Conservation (phyloP, 2,329 filamentous ascomycete genomes). For the Cladosporium phlei region DNA sequence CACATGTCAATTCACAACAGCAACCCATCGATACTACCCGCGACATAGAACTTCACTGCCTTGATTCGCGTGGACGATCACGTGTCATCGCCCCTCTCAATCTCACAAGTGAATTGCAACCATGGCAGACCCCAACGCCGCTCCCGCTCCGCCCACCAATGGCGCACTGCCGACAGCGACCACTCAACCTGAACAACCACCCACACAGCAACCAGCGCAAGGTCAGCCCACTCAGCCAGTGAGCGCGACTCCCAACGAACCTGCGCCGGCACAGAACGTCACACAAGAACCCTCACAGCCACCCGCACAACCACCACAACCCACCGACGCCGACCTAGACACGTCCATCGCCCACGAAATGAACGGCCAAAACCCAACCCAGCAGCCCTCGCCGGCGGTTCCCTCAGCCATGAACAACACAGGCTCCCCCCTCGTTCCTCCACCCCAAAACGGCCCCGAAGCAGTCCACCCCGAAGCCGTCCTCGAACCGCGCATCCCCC, state of each 20-base stretch:
- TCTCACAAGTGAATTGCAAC: neutral
- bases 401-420: conserved; percentile 59
- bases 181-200: conserved; percentile 1
- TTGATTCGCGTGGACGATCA: neutral
- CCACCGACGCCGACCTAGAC: conserved; percentile 35
- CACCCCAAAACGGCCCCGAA: conserved; percentile 2
- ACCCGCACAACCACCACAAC: neutral
- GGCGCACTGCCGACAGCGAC: conserved; percentile 10
- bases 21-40: conserved; percentile 14
- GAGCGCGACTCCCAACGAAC: neutral
- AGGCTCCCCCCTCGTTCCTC: conserved; percentile 31
- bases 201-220: conserved; percentile 5
- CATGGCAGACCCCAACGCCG: conserved; percentile 7
- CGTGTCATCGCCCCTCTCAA: neutral
- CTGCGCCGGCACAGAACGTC: neutral
- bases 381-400: conserved; percentile 57
- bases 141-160: conserved; percentile 3
- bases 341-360: conserved; percentile 41
- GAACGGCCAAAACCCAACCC: conserved; percentile 17
- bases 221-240: conserved; percentile 8
- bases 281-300: neutral
- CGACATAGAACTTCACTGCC: conserved; percentile 3
- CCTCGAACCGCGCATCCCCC: conserved; percentile 55
- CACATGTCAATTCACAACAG: conserved; percentile 14
- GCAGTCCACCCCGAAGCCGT: conserved; percentile 37